phyloP scores from a whole-genome alignment of 176 grass and related monocot species.

The Cocos nucifera region DNA sequence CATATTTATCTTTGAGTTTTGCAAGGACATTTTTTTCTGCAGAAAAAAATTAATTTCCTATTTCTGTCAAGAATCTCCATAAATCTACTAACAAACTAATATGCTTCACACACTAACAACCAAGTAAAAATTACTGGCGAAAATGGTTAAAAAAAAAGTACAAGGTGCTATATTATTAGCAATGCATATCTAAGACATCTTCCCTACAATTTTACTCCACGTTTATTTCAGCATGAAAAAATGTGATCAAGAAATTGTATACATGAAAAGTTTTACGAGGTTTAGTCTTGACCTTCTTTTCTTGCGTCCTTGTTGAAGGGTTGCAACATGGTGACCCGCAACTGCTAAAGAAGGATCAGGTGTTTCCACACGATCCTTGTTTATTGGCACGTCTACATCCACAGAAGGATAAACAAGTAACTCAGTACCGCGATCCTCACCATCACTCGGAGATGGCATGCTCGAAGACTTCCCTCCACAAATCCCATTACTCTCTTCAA shows the following conservation, averaged over 20 bases:
- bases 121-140: too few species aligned
- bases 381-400: conserved; percentile 46
- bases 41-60: too few species aligned
- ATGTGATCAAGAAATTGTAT: conserved; percentile 2
- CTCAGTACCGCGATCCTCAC: conserved; percentile 63
- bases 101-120: too few species aligned
- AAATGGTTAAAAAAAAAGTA: too few species aligned
- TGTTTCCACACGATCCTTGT: conserved; percentile 23
- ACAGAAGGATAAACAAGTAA: conserved; percentile 31
- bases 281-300: conserved; percentile 40
- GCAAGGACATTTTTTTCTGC: too few species aligned
- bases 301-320: conserved; percentile 24
- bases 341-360: conserved; percentile 48
- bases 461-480: conserved; percentile 8
- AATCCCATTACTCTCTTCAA: conserved; percentile 15
- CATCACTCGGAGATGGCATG: conserved; percentile 44
- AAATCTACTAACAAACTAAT: too few species aligned
- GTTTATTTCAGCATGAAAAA: neutral
- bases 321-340: conserved; percentile 43
- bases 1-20: too few species aligned
- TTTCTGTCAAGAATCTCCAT: too few species aligned
- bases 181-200: too few species aligned
- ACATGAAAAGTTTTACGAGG: neutral
- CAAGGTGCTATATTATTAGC: too few species aligned
- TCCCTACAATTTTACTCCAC: too few species aligned